Conservation (phyloP, 2,329 filamentous ascomycete genomes). For the Claviceps pazoutovae region DNA sequence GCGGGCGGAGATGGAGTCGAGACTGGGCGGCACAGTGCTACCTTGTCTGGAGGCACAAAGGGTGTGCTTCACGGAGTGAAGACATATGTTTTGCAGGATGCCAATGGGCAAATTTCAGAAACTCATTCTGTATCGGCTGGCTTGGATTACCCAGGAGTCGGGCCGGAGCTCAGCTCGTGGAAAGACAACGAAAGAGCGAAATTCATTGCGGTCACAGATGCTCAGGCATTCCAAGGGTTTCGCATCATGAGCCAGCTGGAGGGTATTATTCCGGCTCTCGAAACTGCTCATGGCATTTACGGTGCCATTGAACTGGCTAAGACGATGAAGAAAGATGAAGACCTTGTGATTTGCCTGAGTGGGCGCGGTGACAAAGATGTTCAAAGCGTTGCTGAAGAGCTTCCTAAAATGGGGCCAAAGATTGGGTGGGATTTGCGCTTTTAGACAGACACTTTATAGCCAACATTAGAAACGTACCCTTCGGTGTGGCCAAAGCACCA, state of each 20-base stretch:
- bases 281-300: slow-evolving; percentile 84
- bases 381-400: slow-evolving; percentile 89
- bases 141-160: slow-evolving; percentile 93
- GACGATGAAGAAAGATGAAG: slow-evolving; percentile 76
- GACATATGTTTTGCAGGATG: slow-evolving; percentile 88
- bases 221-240: slow-evolving; percentile 81
- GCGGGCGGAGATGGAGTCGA: slow-evolving; percentile 88
- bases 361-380: slow-evolving; percentile 97
- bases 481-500: too few species aligned
- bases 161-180: slow-evolving; percentile 82
- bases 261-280: slow-evolving; percentile 91
- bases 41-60: slow-evolving; percentile 71
- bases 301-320: slow-evolving; percentile 84
- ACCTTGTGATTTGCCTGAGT: slow-evolving; percentile 86
- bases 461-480: too few species aligned
- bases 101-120: slow-evolving; percentile 83
- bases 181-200: slow-evolving; percentile 79
- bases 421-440: slow-evolving; percentile 65
- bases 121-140: slow-evolving; percentile 95
- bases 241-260: slow-evolving; percentile 72
- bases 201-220: slow-evolving; percentile 84
- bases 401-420: slow-evolving; percentile 75
- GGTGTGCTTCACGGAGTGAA: slow-evolving; percentile 92
- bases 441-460: slow-evolving; percentile 17
- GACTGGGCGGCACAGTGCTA: slow-evolving; percentile 74